These are phyloP conservation scores for Leccinum griseonigrum DNA, from an alignment of 1,284 basidiomycete species.

Conservation along the genomic window DNA sequence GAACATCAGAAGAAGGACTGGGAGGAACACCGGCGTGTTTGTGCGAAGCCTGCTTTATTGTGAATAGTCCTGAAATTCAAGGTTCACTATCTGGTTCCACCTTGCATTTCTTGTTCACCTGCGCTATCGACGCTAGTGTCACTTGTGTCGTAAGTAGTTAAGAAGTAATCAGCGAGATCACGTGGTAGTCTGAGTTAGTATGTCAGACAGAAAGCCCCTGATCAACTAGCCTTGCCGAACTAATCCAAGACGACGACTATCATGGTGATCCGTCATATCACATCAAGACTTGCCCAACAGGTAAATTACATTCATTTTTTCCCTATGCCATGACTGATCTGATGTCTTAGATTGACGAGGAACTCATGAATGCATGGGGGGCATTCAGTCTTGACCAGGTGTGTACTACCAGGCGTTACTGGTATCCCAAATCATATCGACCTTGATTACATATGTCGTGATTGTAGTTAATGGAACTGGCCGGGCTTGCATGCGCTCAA, in stretches of 20 bases:
- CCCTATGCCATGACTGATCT: constrained; percentile 1
- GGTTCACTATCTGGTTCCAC: not conserved
- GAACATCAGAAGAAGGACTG: constrained; percentile 71
- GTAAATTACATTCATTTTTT: constrained; percentile 36
- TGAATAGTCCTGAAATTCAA: constrained; percentile 9
- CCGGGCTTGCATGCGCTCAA: constrained; percentile 95
- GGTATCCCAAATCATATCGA: not conserved
- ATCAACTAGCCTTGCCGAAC: not conserved
- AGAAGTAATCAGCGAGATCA: not conserved
- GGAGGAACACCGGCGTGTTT: constrained; percentile 70
- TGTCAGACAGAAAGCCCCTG: not conserved
- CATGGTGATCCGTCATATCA: constrained; percentile 76
- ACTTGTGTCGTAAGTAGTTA: constrained; percentile 4
- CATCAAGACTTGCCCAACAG: constrained; percentile 80
- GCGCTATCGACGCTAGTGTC: not conserved
- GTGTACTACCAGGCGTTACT: not conserved
- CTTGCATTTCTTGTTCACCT: not conserved
- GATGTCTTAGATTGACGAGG: constrained; percentile 76
- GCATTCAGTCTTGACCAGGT: constrained; percentile 93
- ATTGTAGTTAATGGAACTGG: constrained; percentile 91
- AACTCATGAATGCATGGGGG: constrained; percentile 81
- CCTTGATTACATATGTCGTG: constrained; percentile 5
- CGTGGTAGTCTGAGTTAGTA: not conserved
- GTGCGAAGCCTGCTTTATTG: constrained; percentile 41
- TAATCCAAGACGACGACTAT: constrained; percentile 9